Percentiles rank a stretch among this genome's conserved stretches.
phyloP scores from a whole-genome alignment of 345 rosid species.

The Zanthoxylum bungeanum region DNA sequence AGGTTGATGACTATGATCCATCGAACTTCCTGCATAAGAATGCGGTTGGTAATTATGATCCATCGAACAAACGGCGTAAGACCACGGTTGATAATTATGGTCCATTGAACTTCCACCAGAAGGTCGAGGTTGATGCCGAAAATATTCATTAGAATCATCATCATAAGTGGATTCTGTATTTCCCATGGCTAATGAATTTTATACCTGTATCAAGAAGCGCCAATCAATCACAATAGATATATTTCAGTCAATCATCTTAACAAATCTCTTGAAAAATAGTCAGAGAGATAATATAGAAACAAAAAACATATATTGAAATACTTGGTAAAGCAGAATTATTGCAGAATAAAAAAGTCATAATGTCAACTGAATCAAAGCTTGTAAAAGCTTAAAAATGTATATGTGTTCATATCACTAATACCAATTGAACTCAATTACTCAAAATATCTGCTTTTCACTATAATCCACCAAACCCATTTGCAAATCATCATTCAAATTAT shows the following conservation, averaged over 20 bases:
- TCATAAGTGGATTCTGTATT: slow-evolving; percentile 31
- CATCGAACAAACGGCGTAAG: slow-evolving; percentile 19
- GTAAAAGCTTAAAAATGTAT: too few species aligned
- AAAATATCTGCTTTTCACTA: neutral
- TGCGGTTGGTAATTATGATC: slow-evolving; percentile 21
- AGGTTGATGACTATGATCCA: slow-evolving; percentile 8
- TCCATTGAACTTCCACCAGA: slow-evolving; percentile 30
- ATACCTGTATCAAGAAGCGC: slow-evolving; percentile 10
- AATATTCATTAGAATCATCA: slow-evolving; percentile 25
- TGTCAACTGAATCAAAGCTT: neutral
- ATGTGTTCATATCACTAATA: too few species aligned
- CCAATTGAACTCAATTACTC: neutral
- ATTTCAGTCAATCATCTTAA: too few species aligned
- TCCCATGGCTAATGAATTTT: slow-evolving; percentile 26
- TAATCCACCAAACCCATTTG: neutral
- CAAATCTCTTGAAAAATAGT: too few species aligned
- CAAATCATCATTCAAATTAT: neutral
- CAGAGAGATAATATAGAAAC: too few species aligned
- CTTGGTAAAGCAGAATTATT: neutral
- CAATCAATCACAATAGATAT: too few species aligned
- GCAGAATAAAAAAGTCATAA: neutral
- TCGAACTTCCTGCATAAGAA: slow-evolving; percentile 23
- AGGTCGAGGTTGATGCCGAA: slow-evolving; percentile 18
- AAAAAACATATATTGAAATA: too few species aligned
- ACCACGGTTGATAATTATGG: slow-evolving; percentile 23